A percentile compares a stretch with the other conserved stretches of the same genome.
These are phyloP conservation scores for Allomyces arbusculus DNA, from an alignment of 192 early-diverging fungal species.

Conservation along the genomic window DNA sequence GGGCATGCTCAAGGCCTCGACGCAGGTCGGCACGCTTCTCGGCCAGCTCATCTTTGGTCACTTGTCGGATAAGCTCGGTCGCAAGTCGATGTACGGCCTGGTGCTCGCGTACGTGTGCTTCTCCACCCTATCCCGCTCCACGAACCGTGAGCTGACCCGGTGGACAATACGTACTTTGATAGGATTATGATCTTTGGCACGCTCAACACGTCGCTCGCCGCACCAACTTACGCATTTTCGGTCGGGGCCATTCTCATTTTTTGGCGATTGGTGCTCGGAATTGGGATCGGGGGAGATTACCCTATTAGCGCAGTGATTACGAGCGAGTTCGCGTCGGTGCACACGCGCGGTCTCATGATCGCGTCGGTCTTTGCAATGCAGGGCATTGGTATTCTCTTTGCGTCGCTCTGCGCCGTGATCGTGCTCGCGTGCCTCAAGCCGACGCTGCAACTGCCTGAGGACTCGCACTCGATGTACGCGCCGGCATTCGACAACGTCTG, in stretches of 20 bases:
- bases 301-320: conserved; percentile 78
- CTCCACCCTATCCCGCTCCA: too few species aligned
- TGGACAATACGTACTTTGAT: too few species aligned
- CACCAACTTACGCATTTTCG: conserved; percentile 40
- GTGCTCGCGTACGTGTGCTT: conserved; percentile 58
- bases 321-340: conserved; percentile 66
- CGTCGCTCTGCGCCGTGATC: conserved; percentile 54
- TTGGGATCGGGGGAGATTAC: conserved; percentile 90
- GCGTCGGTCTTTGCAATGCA: conserved; percentile 80
- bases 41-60: conserved; percentile 80
- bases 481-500: conserved; percentile 67
- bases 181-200: conserved; percentile 21
- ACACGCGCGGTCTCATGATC: conserved; percentile 72
- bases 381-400: conserved; percentile 69
- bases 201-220: conserved; percentile 53
- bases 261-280: conserved; percentile 81
- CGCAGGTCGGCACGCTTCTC: conserved; percentile 71
- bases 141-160: too few species aligned
- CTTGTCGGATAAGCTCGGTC: conserved; percentile 70
- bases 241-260: conserved; percentile 52
- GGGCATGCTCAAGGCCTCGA: conserved; percentile 66
- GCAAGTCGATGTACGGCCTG: conserved; percentile 73
- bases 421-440: conserved; percentile 48
- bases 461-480: conserved; percentile 4
- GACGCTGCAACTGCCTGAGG: conserved; percentile 34